Conservation (phyloP, 441 rosid species). For the Aquilaria agallochum region DNA sequence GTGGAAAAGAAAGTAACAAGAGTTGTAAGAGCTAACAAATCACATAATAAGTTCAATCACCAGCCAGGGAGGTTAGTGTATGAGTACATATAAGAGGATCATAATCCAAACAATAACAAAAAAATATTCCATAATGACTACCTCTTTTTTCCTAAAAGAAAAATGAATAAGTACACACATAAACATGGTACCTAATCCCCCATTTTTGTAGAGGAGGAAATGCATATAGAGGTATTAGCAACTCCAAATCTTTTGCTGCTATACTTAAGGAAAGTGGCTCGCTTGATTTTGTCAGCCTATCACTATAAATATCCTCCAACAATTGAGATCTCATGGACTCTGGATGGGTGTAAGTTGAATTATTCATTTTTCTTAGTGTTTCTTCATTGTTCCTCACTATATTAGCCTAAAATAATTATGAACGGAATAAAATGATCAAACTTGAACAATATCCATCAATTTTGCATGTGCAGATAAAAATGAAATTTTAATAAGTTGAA, state of each 20-base stretch:
- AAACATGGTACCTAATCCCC: constrained; percentile 54
- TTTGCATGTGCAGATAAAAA: not conserved
- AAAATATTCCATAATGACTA: too few species aligned
- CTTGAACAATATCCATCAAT: not conserved
- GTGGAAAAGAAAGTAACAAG: constrained; percentile 9
- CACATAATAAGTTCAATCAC: too few species aligned
- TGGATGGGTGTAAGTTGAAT: constrained; percentile 30
- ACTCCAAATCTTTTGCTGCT: constrained; percentile 54
- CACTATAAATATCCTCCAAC: constrained; percentile 24
- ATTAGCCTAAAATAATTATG: constrained; percentile 47
- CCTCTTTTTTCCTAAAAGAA: too few species aligned
- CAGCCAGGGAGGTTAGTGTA: not conserved
- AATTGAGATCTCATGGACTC: constrained; percentile 50
- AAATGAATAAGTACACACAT: too few species aligned
- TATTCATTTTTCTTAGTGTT: constrained; percentile 47
- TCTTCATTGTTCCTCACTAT: constrained; percentile 75
- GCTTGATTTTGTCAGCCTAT: constrained; percentile 21
- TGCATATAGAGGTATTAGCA: constrained; percentile 89
- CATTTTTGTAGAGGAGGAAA: constrained; percentile 54
- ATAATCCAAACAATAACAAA: not conserved
- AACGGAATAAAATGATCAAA: not conserved
- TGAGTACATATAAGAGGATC: not conserved
- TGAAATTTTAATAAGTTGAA: constrained; percentile 1
- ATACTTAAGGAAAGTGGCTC: constrained; percentile 31
- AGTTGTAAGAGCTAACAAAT: not conserved